Base-by-base conservation (phyloP, 768 basidiomycete species). In the Lactarius evosmus region DNA sequence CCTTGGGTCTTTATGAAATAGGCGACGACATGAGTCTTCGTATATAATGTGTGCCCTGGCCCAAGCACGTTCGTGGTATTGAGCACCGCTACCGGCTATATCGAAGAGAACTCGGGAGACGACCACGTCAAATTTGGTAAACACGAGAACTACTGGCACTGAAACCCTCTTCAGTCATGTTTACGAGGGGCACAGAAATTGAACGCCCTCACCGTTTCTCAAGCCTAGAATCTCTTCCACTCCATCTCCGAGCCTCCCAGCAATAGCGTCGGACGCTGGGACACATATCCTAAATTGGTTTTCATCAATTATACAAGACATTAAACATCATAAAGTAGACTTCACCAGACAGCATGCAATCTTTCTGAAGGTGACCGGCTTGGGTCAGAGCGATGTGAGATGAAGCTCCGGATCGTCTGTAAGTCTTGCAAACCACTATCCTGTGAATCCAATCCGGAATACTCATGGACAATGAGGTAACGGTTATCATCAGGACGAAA, bases 71-170 rank as follows among this genome's bases (percentile, higher is more conserved):
- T 29, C 53, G 1, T 34, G 29, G 16, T 19, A 2, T 14, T 41
- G 60, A 34, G 25, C 1, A 16, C 9, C 17, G 33, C 41, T 32
- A 25, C 46, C 33, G 6, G 29, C 19, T 19, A 3, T 5, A 14
- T 51, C 12, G 3, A 32, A 19, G 11, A 7, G 11, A 19, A 36
- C 25, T 22, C 25, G 25, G 14, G 40, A 38, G 32, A 58, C 25
- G 4, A 29, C 50, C 50, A 44, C 0, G n/a, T 63, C 62, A 54
- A 53, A 58, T 52, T 63, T 63, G 3, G 62, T 58, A 22, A 63
- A 53, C 4, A 52, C 51, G 27, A 63, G 19, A 36, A 63, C 11
- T 7, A 63, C 41, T 0, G 62, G 56, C 27, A 63, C 62, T 63
- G n/a, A 30, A 4, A 2, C 8, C 7, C 8, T 0, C 5, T 33